Base-by-base conservation (phyloP, 2,329 filamentous ascomycete genomes). In the Fusarium anguioides region DNA sequence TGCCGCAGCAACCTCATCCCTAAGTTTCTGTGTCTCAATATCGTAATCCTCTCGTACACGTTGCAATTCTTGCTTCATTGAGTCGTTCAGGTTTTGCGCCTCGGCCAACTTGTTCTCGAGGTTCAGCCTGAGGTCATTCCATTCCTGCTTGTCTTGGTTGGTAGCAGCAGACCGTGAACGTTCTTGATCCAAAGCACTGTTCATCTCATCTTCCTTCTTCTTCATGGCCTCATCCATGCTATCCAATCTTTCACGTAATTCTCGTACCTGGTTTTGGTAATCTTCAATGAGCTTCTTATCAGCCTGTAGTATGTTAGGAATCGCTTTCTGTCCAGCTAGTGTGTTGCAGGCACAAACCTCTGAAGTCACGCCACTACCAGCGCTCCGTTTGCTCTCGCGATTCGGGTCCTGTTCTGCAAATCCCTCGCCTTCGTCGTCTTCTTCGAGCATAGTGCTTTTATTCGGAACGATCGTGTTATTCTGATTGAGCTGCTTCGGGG, bases 381-480 rank as follows among this genome's bases (percentile, higher is more conserved):
- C 75, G 51, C 73, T 78, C 35, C 73, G 72, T 44, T 79, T 75
- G 56, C 71, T 74, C 20, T 71, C 73, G 21, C 69, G 61, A 20
- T 72, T 79, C 23, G 71, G 72, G 33, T 60, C 66, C 27, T 71
- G 66, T 21, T 76, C 75, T 26, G 85, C 86, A 75, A 92, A 92
- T 4, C 87, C 84, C 44, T 73, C 85, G 47, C 83, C 83, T 66
- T 93, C 92, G 70, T 97, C 94, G 68, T 97, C 94, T 75, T 98
- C 96, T 77, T 99, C 96, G 2, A 98, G 89, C 90, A 98, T 94
- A 1, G 92, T 97, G 74, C 95, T 97, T 81, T 98, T 99, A 76
- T 97, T 98, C 1, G 96, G 96, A 29, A 98, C 91, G 73, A 98
- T 97, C 0, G 94, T 98, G 75, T 97, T 98, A 75, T 91, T 95